Percentiles rank a stretch among this genome's conserved stretches.
Conservation (phyloP, 768 basidiomycete species). For the Termitomyces sp. region DNA sequence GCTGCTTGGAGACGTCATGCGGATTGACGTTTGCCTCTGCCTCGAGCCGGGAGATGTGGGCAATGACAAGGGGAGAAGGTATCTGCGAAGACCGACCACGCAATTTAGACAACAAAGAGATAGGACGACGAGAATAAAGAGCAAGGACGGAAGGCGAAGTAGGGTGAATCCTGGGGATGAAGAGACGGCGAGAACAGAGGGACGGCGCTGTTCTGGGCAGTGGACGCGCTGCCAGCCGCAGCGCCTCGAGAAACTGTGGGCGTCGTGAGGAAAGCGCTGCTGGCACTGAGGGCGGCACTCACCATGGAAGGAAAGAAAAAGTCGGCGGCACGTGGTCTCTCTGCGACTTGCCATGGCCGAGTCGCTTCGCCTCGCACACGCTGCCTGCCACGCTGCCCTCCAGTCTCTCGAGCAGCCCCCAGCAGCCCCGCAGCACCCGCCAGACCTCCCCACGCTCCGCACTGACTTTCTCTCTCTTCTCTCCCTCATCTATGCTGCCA, state of each 20-base stretch:
- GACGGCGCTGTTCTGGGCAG: constrained; percentile 1
- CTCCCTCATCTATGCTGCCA: constrained; percentile 45
- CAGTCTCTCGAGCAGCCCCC: constrained; percentile 16
- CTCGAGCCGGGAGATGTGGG: constrained; percentile 67
- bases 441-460: constrained; percentile 31
- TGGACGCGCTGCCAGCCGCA: constrained; percentile 10
- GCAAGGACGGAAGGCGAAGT: constrained; percentile 12
- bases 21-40: constrained; percentile 73
- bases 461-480: constrained; percentile 55
- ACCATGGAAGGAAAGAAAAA: constrained; percentile 11
- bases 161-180: constrained; percentile 4
- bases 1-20: constrained; percentile 61
- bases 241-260: constrained; percentile 8
- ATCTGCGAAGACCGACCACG: constrained; percentile 37
- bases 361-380: constrained; percentile 25
- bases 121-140: constrained; percentile 19
- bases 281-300: not conserved
- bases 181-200: constrained; percentile 8
- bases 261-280: not conserved
- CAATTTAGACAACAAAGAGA: constrained; percentile 41
- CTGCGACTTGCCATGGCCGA: not conserved
- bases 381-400: constrained; percentile 35
- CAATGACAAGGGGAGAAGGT: constrained; percentile 62
- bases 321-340: constrained; percentile 9
- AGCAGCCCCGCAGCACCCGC: constrained; percentile 15